These are phyloP conservation scores for Taiozyma sp. DNA, from an alignment of 1,139 yeast genomes.

Conservation along the genomic window DNA sequence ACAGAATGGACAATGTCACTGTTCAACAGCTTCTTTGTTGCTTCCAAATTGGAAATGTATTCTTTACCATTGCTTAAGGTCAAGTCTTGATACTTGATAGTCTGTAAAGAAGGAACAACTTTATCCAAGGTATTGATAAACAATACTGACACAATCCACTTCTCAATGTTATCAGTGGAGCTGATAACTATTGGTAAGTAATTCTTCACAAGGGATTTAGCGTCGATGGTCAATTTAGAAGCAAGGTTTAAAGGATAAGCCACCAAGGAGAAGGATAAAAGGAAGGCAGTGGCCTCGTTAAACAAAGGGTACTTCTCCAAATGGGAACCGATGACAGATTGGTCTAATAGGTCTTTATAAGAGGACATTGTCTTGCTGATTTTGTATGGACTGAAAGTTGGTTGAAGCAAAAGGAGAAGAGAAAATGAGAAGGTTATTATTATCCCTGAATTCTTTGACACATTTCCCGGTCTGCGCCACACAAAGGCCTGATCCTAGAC, in stretches of 20 bases:
- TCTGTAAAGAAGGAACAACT: neutral
- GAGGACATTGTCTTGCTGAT: neutral
- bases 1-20: neutral
- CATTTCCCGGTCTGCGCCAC: no score
- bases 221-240: neutral
- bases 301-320: neutral
- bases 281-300: neutral
- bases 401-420: no score
- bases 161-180: neutral
- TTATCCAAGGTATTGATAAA: neutral
- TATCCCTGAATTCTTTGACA: no score
- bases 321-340: neutral
- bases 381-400: no score
- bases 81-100: neutral
- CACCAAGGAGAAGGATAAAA: neutral
- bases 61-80: neutral
- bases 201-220: neutral
- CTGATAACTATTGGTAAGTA: neutral
- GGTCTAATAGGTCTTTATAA: neutral
- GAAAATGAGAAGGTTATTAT: no score
- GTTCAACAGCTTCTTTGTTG: neutral
- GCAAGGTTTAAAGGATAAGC: neutral
- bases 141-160: neutral
- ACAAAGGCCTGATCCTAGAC: no score
- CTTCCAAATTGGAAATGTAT: neutral